Evolutionary conservation across 2,329 filamentous ascomycete genomes (phyloP).

Genomic region (Rhexocercosporidium sp.): DNA sequence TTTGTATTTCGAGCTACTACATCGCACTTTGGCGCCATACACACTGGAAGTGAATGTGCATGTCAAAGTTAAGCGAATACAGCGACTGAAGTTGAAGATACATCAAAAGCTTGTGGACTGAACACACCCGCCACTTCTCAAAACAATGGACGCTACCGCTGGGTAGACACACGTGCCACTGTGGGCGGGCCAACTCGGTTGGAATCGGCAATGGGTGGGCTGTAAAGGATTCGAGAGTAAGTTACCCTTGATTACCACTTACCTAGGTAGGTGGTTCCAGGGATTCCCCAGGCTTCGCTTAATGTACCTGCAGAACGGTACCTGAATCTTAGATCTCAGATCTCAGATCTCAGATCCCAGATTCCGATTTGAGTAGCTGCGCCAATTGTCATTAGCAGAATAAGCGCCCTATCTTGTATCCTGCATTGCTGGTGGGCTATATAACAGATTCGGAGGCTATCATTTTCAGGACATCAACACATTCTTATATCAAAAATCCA

Average conservation of each 20-base stretch:
- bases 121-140: not conserved
- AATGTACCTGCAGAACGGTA: not conserved
- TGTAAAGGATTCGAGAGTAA: too few relatives aligned
- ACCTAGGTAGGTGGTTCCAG: not conserved
- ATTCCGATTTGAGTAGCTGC: not conserved
- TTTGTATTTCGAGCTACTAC: not conserved
- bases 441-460: not conserved
- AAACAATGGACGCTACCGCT: too few relatives aligned
- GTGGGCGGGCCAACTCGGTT: not conserved
- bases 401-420: not conserved
- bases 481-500: not conserved
- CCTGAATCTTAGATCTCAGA: not conserved
- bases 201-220: not conserved
- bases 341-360: not conserved
- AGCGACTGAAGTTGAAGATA: not conserved
- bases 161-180: too few relatives aligned
- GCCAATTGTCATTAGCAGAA: not conserved
- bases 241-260: too few relatives aligned
- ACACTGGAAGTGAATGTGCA: not conserved
- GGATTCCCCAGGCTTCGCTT: not conserved
- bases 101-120: not conserved
- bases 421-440: not conserved
- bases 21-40: not conserved
- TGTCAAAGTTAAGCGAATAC: too few relatives aligned
- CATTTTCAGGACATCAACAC: not conserved